Evolutionary conservation across 2,329 filamentous ascomycete species (phyloP).

Genomic region (Tolypocladium endophyticum): DNA sequence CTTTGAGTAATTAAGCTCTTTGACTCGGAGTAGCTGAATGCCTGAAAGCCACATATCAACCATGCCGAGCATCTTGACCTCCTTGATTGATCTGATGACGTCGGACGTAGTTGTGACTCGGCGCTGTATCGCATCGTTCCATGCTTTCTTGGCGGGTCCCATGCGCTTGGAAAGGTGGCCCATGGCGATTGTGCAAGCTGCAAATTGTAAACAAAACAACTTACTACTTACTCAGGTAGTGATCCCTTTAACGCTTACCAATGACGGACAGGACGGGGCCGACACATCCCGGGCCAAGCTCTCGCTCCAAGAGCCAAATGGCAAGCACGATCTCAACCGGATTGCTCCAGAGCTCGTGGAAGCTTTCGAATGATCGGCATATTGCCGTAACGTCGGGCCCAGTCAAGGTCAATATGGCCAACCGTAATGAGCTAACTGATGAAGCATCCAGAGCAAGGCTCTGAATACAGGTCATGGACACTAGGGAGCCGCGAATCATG

Average conservation of each 20-base stretch:
- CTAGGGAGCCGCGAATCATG: slow-evolving; percentile 15
- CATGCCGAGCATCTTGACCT: slow-evolving; percentile 19
- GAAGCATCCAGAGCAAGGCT: too few relatives aligned
- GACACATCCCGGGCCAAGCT: slow-evolving; percentile 33
- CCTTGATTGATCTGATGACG: slow-evolving; percentile 18
- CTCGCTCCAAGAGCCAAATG: slow-evolving; percentile 31
- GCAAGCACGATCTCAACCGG: slow-evolving; percentile 30
- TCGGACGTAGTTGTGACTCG: slow-evolving; percentile 15
- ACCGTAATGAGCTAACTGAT: too few relatives aligned
- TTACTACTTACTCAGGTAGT: too few relatives aligned
- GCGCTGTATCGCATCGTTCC: slow-evolving; percentile 17
- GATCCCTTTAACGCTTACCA: slow-evolving; percentile 7
- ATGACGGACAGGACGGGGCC: slow-evolving; percentile 28
- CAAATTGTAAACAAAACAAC: too few relatives aligned
- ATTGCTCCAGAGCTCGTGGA: slow-evolving; percentile 31
- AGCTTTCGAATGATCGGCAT: slow-evolving; percentile 11
- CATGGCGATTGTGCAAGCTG: slow-evolving; percentile 1
- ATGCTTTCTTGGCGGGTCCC: slow-evolving; percentile 5
- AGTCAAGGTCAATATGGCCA: too few relatives aligned
- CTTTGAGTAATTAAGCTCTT: slow-evolving; percentile 9
- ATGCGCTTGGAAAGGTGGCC: slow-evolving; percentile 3
- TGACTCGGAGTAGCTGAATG: slow-evolving; percentile 8
- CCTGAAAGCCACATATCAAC: slow-evolving; percentile 5
- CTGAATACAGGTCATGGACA: too few relatives aligned
- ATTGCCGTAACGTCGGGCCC: too few relatives aligned